Evolutionary conservation across 2,329 filamentous ascomycete genomes (phyloP), one percentile per base, ranked within the genome.

Genomic region (Exophiala xenobiotica): DNA sequence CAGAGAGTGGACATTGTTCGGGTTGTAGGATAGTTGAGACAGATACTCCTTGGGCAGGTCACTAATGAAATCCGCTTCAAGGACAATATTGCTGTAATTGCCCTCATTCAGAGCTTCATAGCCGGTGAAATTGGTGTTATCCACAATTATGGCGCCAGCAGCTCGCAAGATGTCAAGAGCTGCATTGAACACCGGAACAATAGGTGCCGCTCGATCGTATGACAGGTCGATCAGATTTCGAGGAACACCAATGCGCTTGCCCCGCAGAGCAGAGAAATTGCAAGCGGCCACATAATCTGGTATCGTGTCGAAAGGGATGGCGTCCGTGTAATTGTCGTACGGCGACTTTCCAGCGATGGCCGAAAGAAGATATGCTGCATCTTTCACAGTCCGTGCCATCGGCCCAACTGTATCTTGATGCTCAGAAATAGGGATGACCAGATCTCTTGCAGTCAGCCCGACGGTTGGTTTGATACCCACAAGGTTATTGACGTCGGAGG

Each of bases 391-490:
- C 35, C 78, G 71, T 2, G 79, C 74, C 73, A 83, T 79, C 0
- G 80, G 79, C 0, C 79, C 80, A 6, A 62, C 41, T 1, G 60
- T 62, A 40, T 61, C 59, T 33, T 61, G 59, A 29, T 61, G 59
- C 42, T 58, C 47, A 22, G 73, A 77, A 51, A 88, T 81, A 0
- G 86, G 86, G 8, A 89, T 79, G 1, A 87, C 84, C 3, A 85
- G 71, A 53, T 78, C 69, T 11, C 81, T 46, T 3, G 55, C 51
- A 12, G 55, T 58, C 20, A 57, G 27, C n/a, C 54, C 85, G 1
- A 86, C 80, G 0, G 82, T 85, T 1, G 84, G 82, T 63, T 84
- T 85, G 64, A 88, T 82, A 1, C 82, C 85, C 0, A 86, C 83
- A 1, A 87, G 64, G 50, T 84, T 85, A 68, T 80, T 86, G 4